Evolutionary conservation across 176 grass and related monocot genomes (phyloP), one percentile per base, ranked within the genome.

Genomic region (Musa acuminata): DNA sequence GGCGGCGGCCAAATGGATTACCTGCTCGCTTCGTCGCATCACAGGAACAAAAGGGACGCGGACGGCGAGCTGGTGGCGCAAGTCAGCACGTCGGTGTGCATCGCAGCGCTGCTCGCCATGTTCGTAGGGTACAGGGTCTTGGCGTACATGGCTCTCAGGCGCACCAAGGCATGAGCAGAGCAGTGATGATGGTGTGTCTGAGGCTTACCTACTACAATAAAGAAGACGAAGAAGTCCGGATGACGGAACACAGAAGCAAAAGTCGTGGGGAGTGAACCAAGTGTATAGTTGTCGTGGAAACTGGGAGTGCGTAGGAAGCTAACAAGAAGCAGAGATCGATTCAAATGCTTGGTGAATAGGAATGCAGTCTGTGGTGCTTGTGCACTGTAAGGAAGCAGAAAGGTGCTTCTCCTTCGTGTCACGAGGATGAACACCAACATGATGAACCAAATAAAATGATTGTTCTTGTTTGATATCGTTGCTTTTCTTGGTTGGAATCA

Each of bases 51-150:
- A 1, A 52, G 67, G 14, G 51, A 13, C 20, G 13, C 22, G 9
- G 48, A 53, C 13, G 19, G 49, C 14, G 63, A 11, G 76, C 49
- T 54, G 25, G 52, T 26, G 8, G 81, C 81, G 1, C 82, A 86
- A 62, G 85, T 82, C 6, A 22, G 72, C 17, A 53, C 84, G 0
- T 73, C 7, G 1, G 48, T 60, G 0, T 91, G 79, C 71, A 48
- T 94, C 12, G 82, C 22, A 4, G 86, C 84, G 17, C 80, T 99
- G 64, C 72, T 80, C 20, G 86, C 54, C 14, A 99, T 99, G 95
- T 89, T 99, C 83, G 68, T 94, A n/a, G 90, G 68, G 0, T 99
- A 94, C 79, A 75, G 95, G 2, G 1, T 91, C 9, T 83, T 99
- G 19, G 90, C 95, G 0, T 99, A 99, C 83, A 27, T 94, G 51